Conservation (phyloP, 148 eudicot genomes). For the Mesembryanthemum crystallinum region DNA sequence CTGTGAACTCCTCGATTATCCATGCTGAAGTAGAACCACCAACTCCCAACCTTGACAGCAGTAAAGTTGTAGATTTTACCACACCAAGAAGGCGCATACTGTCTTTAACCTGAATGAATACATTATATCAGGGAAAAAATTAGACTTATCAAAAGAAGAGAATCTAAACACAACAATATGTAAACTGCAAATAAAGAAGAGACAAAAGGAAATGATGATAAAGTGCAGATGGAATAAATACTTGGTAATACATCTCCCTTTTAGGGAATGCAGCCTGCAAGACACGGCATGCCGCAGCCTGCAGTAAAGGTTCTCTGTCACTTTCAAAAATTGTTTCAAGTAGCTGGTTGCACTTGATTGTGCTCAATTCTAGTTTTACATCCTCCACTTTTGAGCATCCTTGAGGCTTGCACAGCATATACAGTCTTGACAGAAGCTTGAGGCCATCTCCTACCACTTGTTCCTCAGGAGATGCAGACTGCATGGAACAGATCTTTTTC, state of each 20-base stretch:
- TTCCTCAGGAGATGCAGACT: slow-evolving; percentile 75
- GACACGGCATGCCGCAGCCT: slow-evolving; percentile 87
- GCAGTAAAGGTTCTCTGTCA: slow-evolving; percentile 83
- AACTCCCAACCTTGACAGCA: slow-evolving; percentile 72
- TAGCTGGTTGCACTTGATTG: slow-evolving; percentile 71
- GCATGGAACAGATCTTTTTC: slow-evolving; percentile 56
- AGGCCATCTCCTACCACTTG: slow-evolving; percentile 93
- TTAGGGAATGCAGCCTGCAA: slow-evolving; percentile 84
- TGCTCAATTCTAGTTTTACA: slow-evolving; percentile 48
- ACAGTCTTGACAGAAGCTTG: slow-evolving; percentile 73
- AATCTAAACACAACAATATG: not conserved
- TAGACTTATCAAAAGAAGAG: slow-evolving; percentile 1
- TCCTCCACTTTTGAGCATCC: slow-evolving; percentile 57
- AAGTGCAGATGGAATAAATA: slow-evolving; percentile 28
- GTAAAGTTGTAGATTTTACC: slow-evolving; percentile 66
- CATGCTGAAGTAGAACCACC: slow-evolving; percentile 81
- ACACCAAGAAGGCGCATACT: slow-evolving; percentile 92
- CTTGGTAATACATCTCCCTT: slow-evolving; percentile 83
- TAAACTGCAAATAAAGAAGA: not conserved
- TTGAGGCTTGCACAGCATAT: slow-evolving; percentile 51
- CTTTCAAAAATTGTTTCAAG: slow-evolving; percentile 86
- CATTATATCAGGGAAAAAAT: slow-evolving; percentile 12
- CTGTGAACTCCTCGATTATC: slow-evolving; percentile 93
- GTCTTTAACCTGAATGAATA: slow-evolving; percentile 74
- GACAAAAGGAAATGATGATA: slow-evolving; percentile 3